Evolutionary conservation across 2,329 filamentous ascomycete genomes (phyloP).

Genomic region (Fusarium subtropicale): DNA sequence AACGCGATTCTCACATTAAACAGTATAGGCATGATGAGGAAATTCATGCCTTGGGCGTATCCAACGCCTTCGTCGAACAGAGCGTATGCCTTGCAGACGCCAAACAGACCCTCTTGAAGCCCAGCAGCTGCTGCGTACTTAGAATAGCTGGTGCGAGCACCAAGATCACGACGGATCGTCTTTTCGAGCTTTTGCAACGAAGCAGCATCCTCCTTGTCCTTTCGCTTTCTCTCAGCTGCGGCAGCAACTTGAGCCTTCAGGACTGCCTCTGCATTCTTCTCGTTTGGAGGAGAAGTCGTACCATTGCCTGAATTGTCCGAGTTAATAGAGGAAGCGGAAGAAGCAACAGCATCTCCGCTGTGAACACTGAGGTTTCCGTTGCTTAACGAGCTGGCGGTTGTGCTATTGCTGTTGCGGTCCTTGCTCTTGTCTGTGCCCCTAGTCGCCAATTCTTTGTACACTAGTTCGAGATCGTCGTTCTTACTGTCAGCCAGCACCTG

Average conservation of each 20-base stretch:
- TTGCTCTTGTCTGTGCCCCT: conserved; percentile 86
- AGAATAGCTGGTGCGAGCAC: conserved; percentile 93
- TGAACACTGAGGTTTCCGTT: conserved; percentile 68
- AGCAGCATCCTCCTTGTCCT: conserved; percentile 79
- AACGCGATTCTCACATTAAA: conserved; percentile 78
- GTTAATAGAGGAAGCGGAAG: conserved; percentile 86
- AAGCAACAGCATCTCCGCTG: conserved; percentile 73
- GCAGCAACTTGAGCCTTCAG: conserved; percentile 73
- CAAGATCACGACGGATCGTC: conserved; percentile 88
- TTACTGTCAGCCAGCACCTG: conserved; percentile 97
- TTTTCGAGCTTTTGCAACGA: conserved; percentile 88
- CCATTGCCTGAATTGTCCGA: conserved; percentile 78
- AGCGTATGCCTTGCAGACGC: conserved; percentile 96
- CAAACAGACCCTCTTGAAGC: conserved; percentile 92
- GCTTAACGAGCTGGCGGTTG: conserved; percentile 62
- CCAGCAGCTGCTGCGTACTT: conserved; percentile 93
- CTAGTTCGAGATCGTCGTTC: conserved; percentile 85
- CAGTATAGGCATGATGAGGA: conserved; percentile 93
- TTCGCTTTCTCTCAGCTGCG: conserved; percentile 78
- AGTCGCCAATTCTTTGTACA: conserved; percentile 85
- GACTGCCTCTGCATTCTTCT: conserved; percentile 72
- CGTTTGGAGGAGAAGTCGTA: conserved; percentile 67
- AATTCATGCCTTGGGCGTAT: conserved; percentile 99
- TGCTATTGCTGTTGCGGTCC: conserved; percentile 68
- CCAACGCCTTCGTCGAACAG: conserved; percentile 94